These are phyloP conservation scores for Moesziomyces aphidis DNA, from an alignment of 1,284 basidiomycete species.

Conservation along the genomic window DNA sequence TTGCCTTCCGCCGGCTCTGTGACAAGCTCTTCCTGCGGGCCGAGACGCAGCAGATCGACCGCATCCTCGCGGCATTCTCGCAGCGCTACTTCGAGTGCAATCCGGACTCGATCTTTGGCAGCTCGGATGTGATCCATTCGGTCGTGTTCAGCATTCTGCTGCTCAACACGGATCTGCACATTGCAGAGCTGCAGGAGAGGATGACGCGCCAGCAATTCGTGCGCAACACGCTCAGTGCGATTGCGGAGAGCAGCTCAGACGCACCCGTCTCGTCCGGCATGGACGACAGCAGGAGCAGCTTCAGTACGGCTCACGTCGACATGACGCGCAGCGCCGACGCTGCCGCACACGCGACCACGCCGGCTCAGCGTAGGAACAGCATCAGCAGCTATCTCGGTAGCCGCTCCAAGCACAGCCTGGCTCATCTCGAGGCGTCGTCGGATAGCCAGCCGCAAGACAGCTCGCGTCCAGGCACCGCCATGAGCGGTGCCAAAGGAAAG, in stretches of 20 bases:
- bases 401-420: conserved; percentile 20
- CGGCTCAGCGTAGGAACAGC: conserved; percentile 20
- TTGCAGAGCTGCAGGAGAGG: conserved; percentile 85
- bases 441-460: conserved; percentile 13
- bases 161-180: conserved; percentile 96
- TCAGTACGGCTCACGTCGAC: conserved; percentile 18
- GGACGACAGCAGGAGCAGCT: conserved; percentile 49
- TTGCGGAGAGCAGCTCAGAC: conserved; percentile 68
- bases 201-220: conserved; percentile 97
- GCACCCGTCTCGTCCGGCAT: conserved; percentile 2
- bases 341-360: neutral
- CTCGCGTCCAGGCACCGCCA: conserved; percentile 12
- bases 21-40: conserved; percentile 91
- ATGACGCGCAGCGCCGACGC: conserved; percentile 16
- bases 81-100: conserved; percentile 92
- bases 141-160: conserved; percentile 92
- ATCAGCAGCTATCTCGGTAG: conserved; percentile 27
- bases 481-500: conserved; percentile 23
- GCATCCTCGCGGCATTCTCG: conserved; percentile 91
- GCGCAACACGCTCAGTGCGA: conserved; percentile 86
- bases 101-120: conserved; percentile 80
- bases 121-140: conserved; percentile 87
- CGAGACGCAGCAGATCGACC: conserved; percentile 97
- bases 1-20: conserved; percentile 89
- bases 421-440: conserved; percentile 20